phyloP scores from a whole-genome alignment of 1,139 yeast species.

The Protomyces inundatus region DNA sequence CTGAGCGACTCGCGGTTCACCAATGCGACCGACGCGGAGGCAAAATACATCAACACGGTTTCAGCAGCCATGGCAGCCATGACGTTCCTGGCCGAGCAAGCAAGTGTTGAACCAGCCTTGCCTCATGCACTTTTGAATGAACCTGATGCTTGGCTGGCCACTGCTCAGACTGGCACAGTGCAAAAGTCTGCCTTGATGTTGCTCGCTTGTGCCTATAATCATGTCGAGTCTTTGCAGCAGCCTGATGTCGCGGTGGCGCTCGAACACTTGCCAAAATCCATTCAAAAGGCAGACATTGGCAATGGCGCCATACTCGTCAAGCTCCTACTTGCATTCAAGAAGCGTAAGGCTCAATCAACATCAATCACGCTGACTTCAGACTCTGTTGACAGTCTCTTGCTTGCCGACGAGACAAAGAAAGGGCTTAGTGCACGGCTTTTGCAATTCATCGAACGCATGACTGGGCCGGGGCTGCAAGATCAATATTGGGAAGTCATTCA shows the following conservation, averaged over 20 bases:
- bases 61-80: slow-evolving; percentile 2
- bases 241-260: too few species aligned
- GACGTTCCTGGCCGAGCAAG: neutral
- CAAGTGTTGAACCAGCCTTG: neutral
- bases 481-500: neutral
- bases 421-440: neutral
- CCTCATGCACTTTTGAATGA: neutral
- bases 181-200: neutral
- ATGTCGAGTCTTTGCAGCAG: too few species aligned
- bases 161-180: neutral
- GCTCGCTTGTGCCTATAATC: neutral
- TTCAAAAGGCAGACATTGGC: neutral
- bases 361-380: too few species aligned
- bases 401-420: neutral
- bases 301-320: neutral
- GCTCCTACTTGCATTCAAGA: neutral
- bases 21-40: slow-evolving; percentile 26
- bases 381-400: neutral
- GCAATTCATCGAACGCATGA: neutral
- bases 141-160: slow-evolving; percentile 4
- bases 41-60: slow-evolving; percentile 17
- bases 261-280: neutral
- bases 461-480: neutral
- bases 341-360: neutral
- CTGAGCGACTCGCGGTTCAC: slow-evolving; percentile 28